A percentile compares a stretch with the other conserved stretches of the same genome.
Evolutionary conservation across 1,284 basidiomycete species (phyloP).

Genomic region (Volvariella volvacea): DNA sequence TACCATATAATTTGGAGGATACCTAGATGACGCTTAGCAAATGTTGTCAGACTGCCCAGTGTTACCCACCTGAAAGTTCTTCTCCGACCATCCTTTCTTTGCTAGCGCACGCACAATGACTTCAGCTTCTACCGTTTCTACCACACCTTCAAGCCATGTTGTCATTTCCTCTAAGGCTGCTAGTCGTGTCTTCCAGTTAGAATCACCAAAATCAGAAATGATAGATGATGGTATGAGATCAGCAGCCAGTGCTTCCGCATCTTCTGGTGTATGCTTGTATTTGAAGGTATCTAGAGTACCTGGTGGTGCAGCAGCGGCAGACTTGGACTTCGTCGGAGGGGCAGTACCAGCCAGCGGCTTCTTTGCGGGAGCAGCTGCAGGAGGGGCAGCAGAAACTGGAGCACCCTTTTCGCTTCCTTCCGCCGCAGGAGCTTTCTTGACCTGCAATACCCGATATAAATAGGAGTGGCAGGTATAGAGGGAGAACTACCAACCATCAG

Average conservation of each 20-base stretch:
- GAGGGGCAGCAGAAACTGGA: conserved; percentile 15
- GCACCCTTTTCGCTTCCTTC: conserved; percentile 7
- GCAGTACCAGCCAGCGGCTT: conserved; percentile 22
- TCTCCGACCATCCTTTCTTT: conserved; percentile 96
- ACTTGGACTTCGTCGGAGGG: conserved; percentile 45
- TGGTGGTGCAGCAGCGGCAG: conserved; percentile 35
- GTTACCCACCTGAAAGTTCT: conserved; percentile 94
- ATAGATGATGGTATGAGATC: conserved; percentile 73
- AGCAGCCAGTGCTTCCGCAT: conserved; percentile 79
- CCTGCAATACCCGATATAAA: conserved; percentile 21
- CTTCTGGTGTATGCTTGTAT: conserved; percentile 87
- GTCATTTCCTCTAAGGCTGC: conserved; percentile 85
- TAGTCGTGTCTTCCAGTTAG: conserved; percentile 91
- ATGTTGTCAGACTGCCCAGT: too few species aligned
- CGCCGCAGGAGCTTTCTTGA: conserved; percentile 39
- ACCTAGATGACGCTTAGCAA: conserved; percentile 46
- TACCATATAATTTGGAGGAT: conserved; percentile 78
- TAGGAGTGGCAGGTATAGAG: not conserved
- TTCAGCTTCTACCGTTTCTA: conserved; percentile 78
- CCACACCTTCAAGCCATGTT: conserved; percentile 72
- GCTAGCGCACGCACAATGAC: conserved; percentile 85
- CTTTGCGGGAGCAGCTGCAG: conserved; percentile 20
- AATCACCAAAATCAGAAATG: conserved; percentile 71
- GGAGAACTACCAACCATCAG: conserved; percentile 27
- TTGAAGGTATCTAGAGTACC: conserved; percentile 81